Conservation (phyloP, 805 yeast genomes). For the Lachancea fermentati region DNA sequence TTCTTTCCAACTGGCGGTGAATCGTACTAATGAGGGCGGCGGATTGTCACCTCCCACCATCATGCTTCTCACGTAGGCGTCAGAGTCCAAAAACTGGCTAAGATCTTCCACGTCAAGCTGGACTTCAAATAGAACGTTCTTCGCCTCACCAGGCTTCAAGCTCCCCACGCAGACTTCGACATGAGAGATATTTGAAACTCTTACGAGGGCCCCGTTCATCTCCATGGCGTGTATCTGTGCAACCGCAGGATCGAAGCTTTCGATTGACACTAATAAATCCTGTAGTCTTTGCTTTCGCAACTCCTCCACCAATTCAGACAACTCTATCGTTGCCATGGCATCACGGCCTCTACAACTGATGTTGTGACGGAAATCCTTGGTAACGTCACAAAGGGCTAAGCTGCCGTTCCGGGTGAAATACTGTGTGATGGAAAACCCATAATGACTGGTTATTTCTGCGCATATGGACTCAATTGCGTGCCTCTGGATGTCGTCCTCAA, state of each 20-base stretch:
- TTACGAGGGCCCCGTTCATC: conserved; percentile 6
- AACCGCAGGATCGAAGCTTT: conserved; percentile 3
- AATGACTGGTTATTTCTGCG: background rate
- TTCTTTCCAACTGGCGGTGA: conserved; percentile 3
- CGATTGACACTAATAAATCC: background rate
- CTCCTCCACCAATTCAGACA: background rate
- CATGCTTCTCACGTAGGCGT: background rate
- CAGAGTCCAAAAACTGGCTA: conserved; percentile 1
- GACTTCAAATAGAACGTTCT: conserved; percentile 7
- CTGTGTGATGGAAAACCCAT: conserved; percentile 5
- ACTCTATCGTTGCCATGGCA: background rate
- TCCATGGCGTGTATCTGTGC: conserved; percentile 7
- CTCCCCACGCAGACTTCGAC: conserved; percentile 3
- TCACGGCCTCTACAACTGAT: conserved; percentile 3
- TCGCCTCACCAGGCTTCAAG: conserved; percentile 6
- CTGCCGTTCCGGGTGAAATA: conserved; percentile 3
- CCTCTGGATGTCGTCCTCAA: conserved; percentile 4
- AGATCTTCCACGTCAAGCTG: conserved; percentile 4
- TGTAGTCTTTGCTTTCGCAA: conserved; percentile 2
- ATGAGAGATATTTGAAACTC: background rate
- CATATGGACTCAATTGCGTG: background rate
- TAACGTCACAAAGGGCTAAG: conserved; percentile 1
- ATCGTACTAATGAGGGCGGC: conserved; percentile 3
- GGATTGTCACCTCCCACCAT: background rate
- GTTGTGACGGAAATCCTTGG: conserved; percentile 1